phyloP scores from a whole-genome alignment of 768 basidiomycete species.

The Amanita pallidorosea region DNA sequence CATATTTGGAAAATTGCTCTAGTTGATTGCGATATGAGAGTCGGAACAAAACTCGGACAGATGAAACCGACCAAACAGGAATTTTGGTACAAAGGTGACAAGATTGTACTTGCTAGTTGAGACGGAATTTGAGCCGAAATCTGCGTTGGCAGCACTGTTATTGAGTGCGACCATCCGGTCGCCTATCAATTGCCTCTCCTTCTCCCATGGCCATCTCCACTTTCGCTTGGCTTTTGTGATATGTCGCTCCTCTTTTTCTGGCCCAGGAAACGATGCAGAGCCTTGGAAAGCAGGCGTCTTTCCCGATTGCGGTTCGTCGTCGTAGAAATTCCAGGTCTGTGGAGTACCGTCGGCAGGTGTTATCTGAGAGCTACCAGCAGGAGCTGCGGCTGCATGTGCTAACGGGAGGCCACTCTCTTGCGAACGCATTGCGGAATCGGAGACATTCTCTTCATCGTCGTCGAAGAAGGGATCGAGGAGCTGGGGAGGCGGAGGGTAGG shows the following conservation, averaged over 20 bases:
- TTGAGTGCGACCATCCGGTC: conserved; percentile 81
- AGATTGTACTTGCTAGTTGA: conserved; percentile 94
- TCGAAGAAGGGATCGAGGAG: conserved; percentile 83
- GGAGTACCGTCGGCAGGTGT: conserved; percentile 36
- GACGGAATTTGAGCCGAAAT: conserved; percentile 73
- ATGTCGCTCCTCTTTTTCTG: conserved; percentile 11
- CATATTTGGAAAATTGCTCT: conserved; percentile 99
- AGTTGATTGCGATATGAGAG: conserved; percentile 7
- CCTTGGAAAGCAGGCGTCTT: conserved; percentile 30
- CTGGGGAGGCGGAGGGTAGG: conserved; percentile 49
- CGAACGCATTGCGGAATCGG: conserved; percentile 55
- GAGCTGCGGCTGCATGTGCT: conserved; percentile 44
- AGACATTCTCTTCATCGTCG: conserved; percentile 66
- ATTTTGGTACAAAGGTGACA: conserved; percentile 83
- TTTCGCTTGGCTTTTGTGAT: conserved; percentile 17
- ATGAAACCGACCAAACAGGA: conserved; percentile 64
- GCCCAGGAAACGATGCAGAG: conserved; percentile 27
- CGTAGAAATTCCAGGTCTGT: conserved; percentile 69
- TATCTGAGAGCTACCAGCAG: conserved; percentile 46
- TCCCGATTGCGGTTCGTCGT: conserved; percentile 39
- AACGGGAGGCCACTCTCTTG: conserved; percentile 52
- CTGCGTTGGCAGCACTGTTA: conserved; percentile 53
- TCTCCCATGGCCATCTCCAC: conserved; percentile 85
- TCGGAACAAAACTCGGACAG: neutral
- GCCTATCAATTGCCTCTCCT: conserved; percentile 49